Evolutionary conservation across 139 green algal genomes (phyloP).

Genomic region (Marvania coccoides): DNA sequence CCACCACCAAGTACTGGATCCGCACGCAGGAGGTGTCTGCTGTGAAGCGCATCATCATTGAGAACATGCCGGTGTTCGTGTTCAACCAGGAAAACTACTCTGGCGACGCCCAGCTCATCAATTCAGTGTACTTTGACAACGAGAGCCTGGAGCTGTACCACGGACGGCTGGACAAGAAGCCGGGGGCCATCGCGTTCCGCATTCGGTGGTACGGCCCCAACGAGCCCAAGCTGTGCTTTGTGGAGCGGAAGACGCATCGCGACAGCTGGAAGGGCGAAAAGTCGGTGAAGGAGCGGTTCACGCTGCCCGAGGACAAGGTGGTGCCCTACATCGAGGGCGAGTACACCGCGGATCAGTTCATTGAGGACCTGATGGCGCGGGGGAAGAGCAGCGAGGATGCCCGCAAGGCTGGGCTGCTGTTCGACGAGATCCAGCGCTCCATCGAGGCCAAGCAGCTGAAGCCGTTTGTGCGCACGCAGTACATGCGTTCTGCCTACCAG

Average conservation of each 20-base stretch:
- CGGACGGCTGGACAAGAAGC: constrained; percentile 88
- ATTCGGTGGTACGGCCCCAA: constrained; percentile 83
- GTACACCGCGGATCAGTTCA: constrained; percentile 51
- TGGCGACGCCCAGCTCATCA: constrained; percentile 76
- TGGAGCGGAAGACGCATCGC: constrained; percentile 94
- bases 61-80: constrained; percentile 90
- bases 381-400: constrained; percentile 60
- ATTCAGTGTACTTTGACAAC: constrained; percentile 87
- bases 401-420: constrained; percentile 57
- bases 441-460: constrained; percentile 88
- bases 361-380: constrained; percentile 26
- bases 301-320: constrained; percentile 55
- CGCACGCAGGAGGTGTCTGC: constrained; percentile 74
- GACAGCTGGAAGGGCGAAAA: constrained; percentile 83
- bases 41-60: constrained; percentile 85
- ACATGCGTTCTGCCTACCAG: constrained; percentile 91
- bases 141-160: constrained; percentile 86
- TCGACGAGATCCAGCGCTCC: constrained; percentile 65
- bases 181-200: constrained; percentile 76
- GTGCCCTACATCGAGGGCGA: constrained; percentile 79
- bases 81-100: constrained; percentile 27
- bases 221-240: constrained; percentile 69
- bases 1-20: constrained; percentile 96
- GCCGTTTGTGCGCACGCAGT: constrained; percentile 86
- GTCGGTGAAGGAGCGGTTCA: constrained; percentile 90